Percentiles rank a stretch among this genome's conserved stretches.
Conservation (phyloP, 108 stramenopile genomes). For the Nitzschia palea region DNA sequence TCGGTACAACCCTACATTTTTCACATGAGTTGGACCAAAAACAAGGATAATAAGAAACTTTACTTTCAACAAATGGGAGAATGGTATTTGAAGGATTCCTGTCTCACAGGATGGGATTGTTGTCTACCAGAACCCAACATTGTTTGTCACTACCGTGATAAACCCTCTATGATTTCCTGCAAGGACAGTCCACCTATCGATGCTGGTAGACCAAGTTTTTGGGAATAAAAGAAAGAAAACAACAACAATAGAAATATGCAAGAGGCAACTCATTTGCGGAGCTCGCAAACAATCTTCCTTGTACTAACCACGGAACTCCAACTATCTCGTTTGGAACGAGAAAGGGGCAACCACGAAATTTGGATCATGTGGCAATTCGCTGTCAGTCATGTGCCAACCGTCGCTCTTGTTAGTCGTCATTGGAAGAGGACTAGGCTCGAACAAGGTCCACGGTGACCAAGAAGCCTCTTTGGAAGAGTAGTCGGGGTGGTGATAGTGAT, state of each 20-base stretch:
- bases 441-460: too few relatives aligned
- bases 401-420: not conserved
- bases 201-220: constrained; percentile 47
- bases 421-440: not conserved
- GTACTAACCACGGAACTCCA: too few relatives aligned
- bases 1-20: constrained; percentile 40
- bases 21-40: constrained; percentile 75
- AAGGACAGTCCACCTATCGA: constrained; percentile 57
- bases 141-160: constrained; percentile 77
- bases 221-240: constrained; percentile 20
- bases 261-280: not conserved
- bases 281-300: too few relatives aligned
- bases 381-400: not conserved
- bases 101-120: constrained; percentile 40
- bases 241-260: not conserved
- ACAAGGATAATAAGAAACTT: constrained; percentile 72
- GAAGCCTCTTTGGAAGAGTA: too few relatives aligned
- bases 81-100: constrained; percentile 69
- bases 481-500: too few relatives aligned
- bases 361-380: not conserved
- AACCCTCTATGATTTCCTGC: constrained; percentile 75
- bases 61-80: constrained; percentile 69
- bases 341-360: not conserved
- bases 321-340: not conserved
- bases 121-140: constrained; percentile 67